phyloP scores from a whole-genome alignment of 257 asterid species.

The Thymus quinquecostatus region DNA sequence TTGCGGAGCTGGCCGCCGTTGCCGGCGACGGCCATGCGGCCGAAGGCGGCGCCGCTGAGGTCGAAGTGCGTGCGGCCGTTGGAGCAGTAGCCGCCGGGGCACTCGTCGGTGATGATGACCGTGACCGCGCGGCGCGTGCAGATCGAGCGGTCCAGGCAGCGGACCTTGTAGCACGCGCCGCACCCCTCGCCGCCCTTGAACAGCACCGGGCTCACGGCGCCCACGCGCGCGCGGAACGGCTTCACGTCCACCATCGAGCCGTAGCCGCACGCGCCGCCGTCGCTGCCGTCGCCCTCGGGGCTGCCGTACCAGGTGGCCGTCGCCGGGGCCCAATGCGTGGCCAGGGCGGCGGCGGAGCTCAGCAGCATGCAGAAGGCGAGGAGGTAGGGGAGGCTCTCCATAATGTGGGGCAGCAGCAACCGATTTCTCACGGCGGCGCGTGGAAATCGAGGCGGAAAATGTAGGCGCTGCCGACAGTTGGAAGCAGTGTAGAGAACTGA shows the following conservation, averaged over 20 bases:
- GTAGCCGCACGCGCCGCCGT: slow-evolving; percentile 97
- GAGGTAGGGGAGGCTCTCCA: slow-evolving; percentile 30
- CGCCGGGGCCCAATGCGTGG: slow-evolving; percentile 74
- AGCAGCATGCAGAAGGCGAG: slow-evolving; percentile 34
- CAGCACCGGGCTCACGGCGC: slow-evolving; percentile 93
- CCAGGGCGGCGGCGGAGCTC: slow-evolving; percentile 34
- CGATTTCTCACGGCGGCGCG: slow-evolving; percentile 52
- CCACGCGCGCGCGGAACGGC: slow-evolving; percentile 91
- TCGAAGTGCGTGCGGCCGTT: slow-evolving; percentile 71
- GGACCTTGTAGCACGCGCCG: slow-evolving; percentile 93
- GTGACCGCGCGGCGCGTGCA: slow-evolving; percentile 93
- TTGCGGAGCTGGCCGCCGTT: slow-evolving; percentile 71
- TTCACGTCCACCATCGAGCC: slow-evolving; percentile 93
- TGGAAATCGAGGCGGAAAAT: slow-evolving; percentile 42
- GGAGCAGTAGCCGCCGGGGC: slow-evolving; percentile 89
- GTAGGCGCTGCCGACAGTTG: slow-evolving; percentile 50
- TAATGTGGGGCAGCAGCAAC: slow-evolving; percentile 33
- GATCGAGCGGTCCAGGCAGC: slow-evolving; percentile 78
- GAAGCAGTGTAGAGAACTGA: slow-evolving; percentile 28
- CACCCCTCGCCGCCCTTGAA: slow-evolving; percentile 93
- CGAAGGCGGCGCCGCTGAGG: slow-evolving; percentile 96
- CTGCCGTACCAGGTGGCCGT: slow-evolving; percentile 99
- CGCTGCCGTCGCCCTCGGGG: slow-evolving; percentile 98
- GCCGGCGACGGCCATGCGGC: slow-evolving; percentile 88
- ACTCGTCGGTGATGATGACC: slow-evolving; percentile 88